Evolutionary conservation across 176 grass and related monocot genomes (phyloP).

Genomic region (Echinochloa phyllopogon): DNA sequence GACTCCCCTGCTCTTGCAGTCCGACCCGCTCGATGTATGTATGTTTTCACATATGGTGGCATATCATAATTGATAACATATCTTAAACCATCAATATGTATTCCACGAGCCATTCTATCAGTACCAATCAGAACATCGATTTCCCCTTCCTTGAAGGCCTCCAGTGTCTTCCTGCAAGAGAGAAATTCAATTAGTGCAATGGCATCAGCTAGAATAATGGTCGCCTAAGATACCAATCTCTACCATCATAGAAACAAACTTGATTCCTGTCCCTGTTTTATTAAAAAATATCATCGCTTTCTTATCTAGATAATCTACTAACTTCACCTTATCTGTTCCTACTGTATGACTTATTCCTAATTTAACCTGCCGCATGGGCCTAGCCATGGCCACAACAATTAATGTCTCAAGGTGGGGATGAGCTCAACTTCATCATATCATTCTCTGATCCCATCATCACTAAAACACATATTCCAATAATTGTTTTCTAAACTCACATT

Average conservation of each 20-base stretch:
- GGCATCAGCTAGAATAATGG: neutral
- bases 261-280: neutral
- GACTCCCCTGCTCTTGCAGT: constrained; percentile 81
- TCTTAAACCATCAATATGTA: constrained; percentile 92
- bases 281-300: neutral
- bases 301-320: neutral
- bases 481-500: neutral
- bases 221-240: neutral
- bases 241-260: neutral
- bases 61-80: constrained; percentile 96
- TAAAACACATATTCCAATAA: neutral
- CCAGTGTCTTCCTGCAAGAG: constrained; percentile 76
- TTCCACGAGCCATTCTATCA: constrained; percentile 97
- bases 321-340: neutral
- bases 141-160: constrained; percentile 82
- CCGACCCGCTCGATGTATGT: constrained; percentile 86
- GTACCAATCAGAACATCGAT: constrained; percentile 88
- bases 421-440: constrained; percentile 5
- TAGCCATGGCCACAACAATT: neutral
- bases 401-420: constrained; percentile 23
- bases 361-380: neutral
- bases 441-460: neutral
- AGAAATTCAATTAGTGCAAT: constrained; percentile 1
- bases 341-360: neutral
- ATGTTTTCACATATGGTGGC: constrained; percentile 85